Evolutionary conservation across 768 basidiomycete species (phyloP).

Genomic region (Collybia mongolica): DNA sequence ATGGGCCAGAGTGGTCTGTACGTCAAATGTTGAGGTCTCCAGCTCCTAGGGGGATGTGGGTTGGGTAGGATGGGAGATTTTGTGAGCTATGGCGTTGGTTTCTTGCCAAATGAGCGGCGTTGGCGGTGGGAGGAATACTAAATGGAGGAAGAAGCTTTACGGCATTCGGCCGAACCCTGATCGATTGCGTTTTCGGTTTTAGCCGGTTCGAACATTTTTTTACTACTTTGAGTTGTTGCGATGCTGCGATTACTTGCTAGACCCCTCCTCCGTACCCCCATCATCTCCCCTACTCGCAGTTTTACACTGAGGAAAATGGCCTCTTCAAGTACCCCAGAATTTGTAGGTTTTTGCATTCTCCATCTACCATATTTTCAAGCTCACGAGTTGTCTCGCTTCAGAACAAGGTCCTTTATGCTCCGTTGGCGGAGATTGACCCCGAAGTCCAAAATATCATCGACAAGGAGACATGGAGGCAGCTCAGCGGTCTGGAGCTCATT

Average conservation of each 20-base stretch:
- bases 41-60: no score
- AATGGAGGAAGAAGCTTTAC: no score
- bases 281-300: slow-evolving; percentile 25
- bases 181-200: slow-evolving; percentile 15
- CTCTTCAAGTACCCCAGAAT: slow-evolving; percentile 55
- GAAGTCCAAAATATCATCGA: slow-evolving; percentile 97
- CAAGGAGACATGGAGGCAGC: slow-evolving; percentile 98
- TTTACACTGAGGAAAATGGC: slow-evolving; percentile 54
- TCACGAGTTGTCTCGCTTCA: slow-evolving; percentile 27
- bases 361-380: not conserved
- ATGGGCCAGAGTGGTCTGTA: no score
- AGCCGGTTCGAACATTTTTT: slow-evolving; percentile 19
- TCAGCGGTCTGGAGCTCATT: slow-evolving; percentile 96
- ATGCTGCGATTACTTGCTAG: slow-evolving; percentile 40
- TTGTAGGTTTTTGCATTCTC: slow-evolving; percentile 39
- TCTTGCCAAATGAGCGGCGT: not conserved
- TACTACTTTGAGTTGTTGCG: slow-evolving; percentile 13
- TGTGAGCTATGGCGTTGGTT: not conserved
- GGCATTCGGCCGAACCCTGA: slow-evolving; percentile 18
- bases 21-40: no score
- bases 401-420: slow-evolving; percentile 91
- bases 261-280: slow-evolving; percentile 32
- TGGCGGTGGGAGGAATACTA: no score
- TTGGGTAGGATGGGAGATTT: no score
- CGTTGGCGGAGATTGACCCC: slow-evolving; percentile 89